Evolutionary conservation across 345 rosid species (phyloP), one percentile per base, ranked within the genome.

Genomic region (Lepidium aucheri): DNA sequence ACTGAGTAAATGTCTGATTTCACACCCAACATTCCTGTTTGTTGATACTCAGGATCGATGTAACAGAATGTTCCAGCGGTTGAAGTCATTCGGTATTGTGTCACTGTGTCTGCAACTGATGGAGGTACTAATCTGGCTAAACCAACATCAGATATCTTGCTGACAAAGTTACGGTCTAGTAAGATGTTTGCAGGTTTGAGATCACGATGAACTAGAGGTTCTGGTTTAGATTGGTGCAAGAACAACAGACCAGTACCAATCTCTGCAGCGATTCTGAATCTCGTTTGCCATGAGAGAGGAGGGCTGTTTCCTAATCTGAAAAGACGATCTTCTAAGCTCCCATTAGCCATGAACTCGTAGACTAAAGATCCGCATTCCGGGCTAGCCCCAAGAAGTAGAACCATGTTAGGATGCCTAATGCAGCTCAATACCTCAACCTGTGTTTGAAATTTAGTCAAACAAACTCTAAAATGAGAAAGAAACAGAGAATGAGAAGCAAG

Each of bases 321-420:
- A 1, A 91, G 85, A n/a, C 89, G 81, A 35, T 91, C 98, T 5
- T 91, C 96, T 73, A 91, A 83, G 82, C 98, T 91, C 7, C 98
- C 98, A 2, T 89, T 83, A 6, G 87, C 89, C 98, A 91, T 91
- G 76, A 77, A 91, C 76, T 91, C 98, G 4, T 91, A 91, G 6
- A 91, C 90, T 60, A 91, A 71, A 72, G 96, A 91, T 52, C 98
- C 95, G 6, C 85, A 88, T 71, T 88, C 94, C 0, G 97, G 94
- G 18, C 97, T 88, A 15, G 96, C 97, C 38, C 97, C 97, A 43
- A 88, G 86, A 22, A 89, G 88, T 28, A 91, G 83, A 24, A 91
- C 98, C 96, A 91, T 89, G 72, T 91, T 85, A 2, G 98, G 98
- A 54, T 91, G 98, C 26, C 98, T 74, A 47, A 91, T 91, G 86